Evolutionary conservation across 2,329 filamentous ascomycete genomes (phyloP).

Genomic region (Ilyonectria destructans): DNA sequence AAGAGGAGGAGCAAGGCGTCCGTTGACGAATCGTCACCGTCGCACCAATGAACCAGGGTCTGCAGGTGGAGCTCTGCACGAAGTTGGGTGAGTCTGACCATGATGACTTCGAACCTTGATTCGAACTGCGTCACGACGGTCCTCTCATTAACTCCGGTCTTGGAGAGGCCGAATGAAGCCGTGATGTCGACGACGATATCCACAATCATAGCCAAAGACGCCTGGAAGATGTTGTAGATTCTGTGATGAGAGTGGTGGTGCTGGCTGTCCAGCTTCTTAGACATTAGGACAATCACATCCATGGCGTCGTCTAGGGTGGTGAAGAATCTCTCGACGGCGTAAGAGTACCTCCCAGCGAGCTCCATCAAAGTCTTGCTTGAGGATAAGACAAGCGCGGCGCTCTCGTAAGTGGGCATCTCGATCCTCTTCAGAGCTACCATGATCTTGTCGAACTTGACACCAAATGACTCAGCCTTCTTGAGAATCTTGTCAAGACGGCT

Average conservation of each 20-base stretch:
- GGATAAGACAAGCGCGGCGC: constrained; percentile 23
- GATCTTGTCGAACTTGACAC: constrained; percentile 25
- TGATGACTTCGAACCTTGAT: constrained; percentile 25
- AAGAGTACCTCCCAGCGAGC: constrained; percentile 17
- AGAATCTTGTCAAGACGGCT: constrained; percentile 30
- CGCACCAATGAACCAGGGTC: constrained; percentile 18
- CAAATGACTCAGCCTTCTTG: constrained; percentile 30
- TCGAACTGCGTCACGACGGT: constrained; percentile 30
- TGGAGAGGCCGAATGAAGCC: constrained; percentile 19
- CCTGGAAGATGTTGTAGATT: constrained; percentile 22
- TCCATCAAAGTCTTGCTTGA: constrained; percentile 27
- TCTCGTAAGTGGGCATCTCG: no score
- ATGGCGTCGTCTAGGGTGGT: constrained; percentile 23
- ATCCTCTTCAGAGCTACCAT: constrained; percentile 26
- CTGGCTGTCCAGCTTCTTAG: constrained; percentile 16
- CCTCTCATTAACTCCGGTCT: constrained; percentile 13
- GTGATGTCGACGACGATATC: constrained; percentile 31
- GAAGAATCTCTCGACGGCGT: constrained; percentile 25
- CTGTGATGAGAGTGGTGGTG: constrained; percentile 6
- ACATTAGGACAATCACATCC: constrained; percentile 19
- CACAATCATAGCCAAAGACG: constrained; percentile 29
- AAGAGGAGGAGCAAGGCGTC: constrained; percentile 16
- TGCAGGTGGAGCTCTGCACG: constrained; percentile 23
- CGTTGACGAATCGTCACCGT: constrained; percentile 3
- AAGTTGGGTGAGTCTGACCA: constrained; percentile 18